Conservation (phyloP, 441 rosid species). For the Eruca vesicaria region DNA sequence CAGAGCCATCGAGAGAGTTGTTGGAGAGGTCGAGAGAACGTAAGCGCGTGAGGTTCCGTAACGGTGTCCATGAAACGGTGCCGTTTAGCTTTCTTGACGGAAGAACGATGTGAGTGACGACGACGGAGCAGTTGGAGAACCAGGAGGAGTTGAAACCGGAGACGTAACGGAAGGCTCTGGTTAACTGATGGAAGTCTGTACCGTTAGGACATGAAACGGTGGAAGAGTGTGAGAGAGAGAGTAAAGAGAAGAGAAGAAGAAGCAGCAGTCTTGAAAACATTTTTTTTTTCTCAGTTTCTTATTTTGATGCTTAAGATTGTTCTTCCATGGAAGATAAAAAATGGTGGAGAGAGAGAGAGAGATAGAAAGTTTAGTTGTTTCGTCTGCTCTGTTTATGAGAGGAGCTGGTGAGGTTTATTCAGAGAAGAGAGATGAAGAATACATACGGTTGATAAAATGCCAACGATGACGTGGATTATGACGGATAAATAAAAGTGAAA, state of each 20-base stretch:
- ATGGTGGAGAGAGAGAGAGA: conserved; percentile 5
- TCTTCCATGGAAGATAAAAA: conserved; percentile 16
- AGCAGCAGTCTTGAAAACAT: conserved; percentile 37
- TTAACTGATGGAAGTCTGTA: conserved; percentile 43
- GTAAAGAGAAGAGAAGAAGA: conserved; percentile 40
- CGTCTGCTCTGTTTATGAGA: not conserved
- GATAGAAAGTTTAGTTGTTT: conserved; percentile 1
- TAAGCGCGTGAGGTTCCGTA: conserved; percentile 51
- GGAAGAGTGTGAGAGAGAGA: conserved; percentile 43
- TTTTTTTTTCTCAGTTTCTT: conserved; percentile 27
- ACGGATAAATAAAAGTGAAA: not conserved
- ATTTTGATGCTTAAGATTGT: conserved; percentile 7
- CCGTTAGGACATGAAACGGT: conserved; percentile 43
- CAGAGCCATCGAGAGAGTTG: conserved; percentile 64
- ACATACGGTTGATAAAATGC: conserved; percentile 20
- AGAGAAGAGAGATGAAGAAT: not conserved
- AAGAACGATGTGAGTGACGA: conserved; percentile 36
- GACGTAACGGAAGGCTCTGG: conserved; percentile 57
- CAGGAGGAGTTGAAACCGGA: conserved; percentile 63
- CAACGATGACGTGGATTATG: conserved; percentile 30
- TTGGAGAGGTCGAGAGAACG: conserved; percentile 61
- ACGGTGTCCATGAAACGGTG: conserved; percentile 57
- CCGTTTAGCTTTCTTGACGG: conserved; percentile 68
- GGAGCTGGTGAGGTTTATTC: conserved; percentile 35
- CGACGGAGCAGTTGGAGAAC: conserved; percentile 53